Evolutionary conservation across 352 stramenopile genomes (phyloP).

Genomic region (Globisporangium spiculum): DNA sequence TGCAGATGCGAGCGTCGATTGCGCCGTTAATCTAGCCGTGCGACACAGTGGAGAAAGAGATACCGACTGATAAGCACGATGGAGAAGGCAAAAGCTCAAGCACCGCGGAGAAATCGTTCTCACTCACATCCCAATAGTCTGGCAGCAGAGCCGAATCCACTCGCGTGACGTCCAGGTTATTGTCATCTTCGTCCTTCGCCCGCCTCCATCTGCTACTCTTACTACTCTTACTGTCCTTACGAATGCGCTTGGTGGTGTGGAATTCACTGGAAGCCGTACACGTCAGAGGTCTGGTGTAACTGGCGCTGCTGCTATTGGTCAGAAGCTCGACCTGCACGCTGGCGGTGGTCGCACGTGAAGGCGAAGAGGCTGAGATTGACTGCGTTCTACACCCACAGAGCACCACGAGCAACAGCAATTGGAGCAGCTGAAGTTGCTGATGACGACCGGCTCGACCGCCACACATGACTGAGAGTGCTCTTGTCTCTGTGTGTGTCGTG

Average conservation of each 20-base stretch:
- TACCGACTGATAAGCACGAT: neutral
- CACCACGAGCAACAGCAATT: neutral
- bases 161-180: constrained; percentile 8
- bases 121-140: constrained; percentile 50
- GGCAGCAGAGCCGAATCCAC: constrained; percentile 43
- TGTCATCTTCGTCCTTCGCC: neutral
- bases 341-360: neutral
- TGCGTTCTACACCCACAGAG: neutral
- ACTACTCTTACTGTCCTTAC: neutral
- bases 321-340: neutral
- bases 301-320: neutral
- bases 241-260: neutral
- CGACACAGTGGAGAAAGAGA: neutral
- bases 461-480: neutral
- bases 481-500: no score
- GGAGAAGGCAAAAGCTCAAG: neutral
- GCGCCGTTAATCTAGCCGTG: neutral
- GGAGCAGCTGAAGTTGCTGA: neutral
- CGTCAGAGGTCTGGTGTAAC: neutral
- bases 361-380: neutral
- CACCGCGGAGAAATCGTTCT: neutral
- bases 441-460: neutral
- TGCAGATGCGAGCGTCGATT: constrained; percentile 31
- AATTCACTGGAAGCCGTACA: neutral
- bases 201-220: neutral